phyloP scores from a whole-genome alignment of 2,329 filamentous ascomycete genomes.

The Fusarium piperis region DNA sequence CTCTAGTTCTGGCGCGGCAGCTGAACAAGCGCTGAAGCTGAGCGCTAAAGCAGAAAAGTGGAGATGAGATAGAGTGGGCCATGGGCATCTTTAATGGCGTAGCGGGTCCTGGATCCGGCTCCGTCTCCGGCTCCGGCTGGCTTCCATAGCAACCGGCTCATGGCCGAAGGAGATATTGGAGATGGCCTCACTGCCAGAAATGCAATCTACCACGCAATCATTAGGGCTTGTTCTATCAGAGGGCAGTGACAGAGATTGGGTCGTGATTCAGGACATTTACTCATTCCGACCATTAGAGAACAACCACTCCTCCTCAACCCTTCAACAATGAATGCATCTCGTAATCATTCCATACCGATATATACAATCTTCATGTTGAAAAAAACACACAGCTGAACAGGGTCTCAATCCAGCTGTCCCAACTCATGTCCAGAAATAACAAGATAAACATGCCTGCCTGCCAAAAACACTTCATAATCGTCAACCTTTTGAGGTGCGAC shows the following conservation, averaged over 20 bases:
- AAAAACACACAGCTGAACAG: neutral
- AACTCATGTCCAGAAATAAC: constrained; percentile 35
- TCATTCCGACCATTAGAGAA: neutral
- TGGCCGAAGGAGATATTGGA: neutral
- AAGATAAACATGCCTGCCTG: constrained; percentile 26
- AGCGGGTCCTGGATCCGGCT: too few relatives aligned
- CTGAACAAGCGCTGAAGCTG: neutral
- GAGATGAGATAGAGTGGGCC: too few relatives aligned
- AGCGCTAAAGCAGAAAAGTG: too few relatives aligned
- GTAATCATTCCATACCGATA: constrained; percentile 36
- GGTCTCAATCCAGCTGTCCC: constrained; percentile 4
- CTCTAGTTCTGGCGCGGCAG: neutral
- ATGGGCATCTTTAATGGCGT: too few relatives aligned
- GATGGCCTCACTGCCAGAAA: neutral
- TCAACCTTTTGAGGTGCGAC: constrained; percentile 19
- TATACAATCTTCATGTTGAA: constrained; percentile 32
- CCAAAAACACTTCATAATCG: constrained; percentile 31
- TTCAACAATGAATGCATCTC: constrained; percentile 12
- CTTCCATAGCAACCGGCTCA: neutral
- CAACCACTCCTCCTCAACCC: neutral
- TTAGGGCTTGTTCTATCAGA: neutral
- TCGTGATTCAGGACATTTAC: neutral
- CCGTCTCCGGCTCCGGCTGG: neutral
- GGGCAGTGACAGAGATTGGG: neutral
- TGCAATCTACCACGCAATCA: neutral